Conservation (phyloP, 495 filamentous ascomycete genomes). For the Penicillium odoratum region DNA sequence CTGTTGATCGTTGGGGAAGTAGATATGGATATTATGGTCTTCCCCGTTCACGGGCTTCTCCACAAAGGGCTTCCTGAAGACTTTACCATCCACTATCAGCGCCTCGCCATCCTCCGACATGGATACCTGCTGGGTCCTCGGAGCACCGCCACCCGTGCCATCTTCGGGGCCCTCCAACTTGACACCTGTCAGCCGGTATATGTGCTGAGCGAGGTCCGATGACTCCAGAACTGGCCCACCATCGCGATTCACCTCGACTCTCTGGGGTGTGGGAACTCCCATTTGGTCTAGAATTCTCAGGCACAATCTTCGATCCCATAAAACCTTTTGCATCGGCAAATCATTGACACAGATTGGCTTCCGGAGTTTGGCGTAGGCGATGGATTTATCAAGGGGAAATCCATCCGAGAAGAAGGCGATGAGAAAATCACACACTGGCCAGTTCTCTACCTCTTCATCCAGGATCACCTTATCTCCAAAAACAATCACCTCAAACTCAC, state of each 20-base stretch:
- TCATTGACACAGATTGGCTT: slow-evolving; percentile 98
- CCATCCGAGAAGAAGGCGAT: slow-evolving; percentile 98
- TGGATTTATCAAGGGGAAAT: slow-evolving; percentile 95
- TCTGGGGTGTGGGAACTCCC: slow-evolving; percentile 80
- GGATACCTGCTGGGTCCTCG: slow-evolving; percentile 64
- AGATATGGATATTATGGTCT: slow-evolving; percentile 98
- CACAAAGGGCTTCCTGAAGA: slow-evolving; percentile 90
- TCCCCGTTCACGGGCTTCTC: slow-evolving; percentile 98
- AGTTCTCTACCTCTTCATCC: slow-evolving; percentile 76
- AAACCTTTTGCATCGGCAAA: slow-evolving; percentile 93
- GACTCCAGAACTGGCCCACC: slow-evolving; percentile 81
- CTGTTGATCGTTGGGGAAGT: slow-evolving; percentile 76
- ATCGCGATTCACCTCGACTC: slow-evolving; percentile 92
- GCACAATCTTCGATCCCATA: slow-evolving; percentile 94
- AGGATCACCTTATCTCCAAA: slow-evolving; percentile 99
- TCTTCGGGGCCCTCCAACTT: slow-evolving; percentile 72
- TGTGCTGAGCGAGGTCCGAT: slow-evolving; percentile 70
- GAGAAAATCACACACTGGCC: slow-evolving; percentile 78
- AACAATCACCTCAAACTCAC: slow-evolving; percentile 93
- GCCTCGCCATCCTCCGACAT: slow-evolving; percentile 85
- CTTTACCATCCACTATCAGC: slow-evolving; percentile 78
- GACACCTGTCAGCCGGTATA: slow-evolving; percentile 78
- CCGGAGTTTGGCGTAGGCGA: slow-evolving; percentile 85
- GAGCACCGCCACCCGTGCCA: slow-evolving; percentile 64
- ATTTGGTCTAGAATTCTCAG: slow-evolving; percentile 84